Conservation (phyloP, 257 asterid genomes). For the Euphrasia confusa region DNA sequence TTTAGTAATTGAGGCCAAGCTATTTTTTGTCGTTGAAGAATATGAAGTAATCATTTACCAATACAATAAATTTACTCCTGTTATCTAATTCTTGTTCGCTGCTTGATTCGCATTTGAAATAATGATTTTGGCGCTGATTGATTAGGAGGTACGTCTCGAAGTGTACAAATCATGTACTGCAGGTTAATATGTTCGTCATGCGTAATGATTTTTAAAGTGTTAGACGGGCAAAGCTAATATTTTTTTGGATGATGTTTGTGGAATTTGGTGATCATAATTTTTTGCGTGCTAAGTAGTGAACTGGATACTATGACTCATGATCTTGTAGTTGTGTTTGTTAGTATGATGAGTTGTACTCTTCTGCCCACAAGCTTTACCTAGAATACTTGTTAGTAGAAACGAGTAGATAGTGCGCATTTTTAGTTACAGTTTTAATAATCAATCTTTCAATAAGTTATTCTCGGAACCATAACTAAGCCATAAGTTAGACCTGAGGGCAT, state of each 20-base stretch:
- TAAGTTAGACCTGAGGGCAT: too few relatives aligned
- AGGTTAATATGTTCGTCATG: background rate
- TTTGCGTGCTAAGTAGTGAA: background rate
- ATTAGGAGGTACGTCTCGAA: slow-evolving; percentile 4
- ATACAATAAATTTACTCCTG: background rate
- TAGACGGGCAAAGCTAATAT: background rate
- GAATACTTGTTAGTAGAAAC: too few relatives aligned
- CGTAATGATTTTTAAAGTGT: background rate
- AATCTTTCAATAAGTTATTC: too few relatives aligned
- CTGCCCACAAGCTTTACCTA: too few relatives aligned
- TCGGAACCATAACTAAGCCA: too few relatives aligned
- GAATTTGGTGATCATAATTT: background rate
- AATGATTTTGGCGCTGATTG: background rate
- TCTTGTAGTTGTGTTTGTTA: background rate
- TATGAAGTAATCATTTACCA: background rate
- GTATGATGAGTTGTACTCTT: too few relatives aligned
- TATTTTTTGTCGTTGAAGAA: background rate
- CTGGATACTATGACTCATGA: background rate
- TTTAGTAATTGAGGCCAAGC: background rate
- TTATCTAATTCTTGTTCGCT: background rate
- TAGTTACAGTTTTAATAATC: too few relatives aligned
- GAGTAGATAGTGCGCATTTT: too few relatives aligned
- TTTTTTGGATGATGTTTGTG: background rate
- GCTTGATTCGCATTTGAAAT: background rate
- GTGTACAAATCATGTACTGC: background rate